Conservation (phyloP, 306 rosid genomes). For the Nissolia schottii region DNA sequence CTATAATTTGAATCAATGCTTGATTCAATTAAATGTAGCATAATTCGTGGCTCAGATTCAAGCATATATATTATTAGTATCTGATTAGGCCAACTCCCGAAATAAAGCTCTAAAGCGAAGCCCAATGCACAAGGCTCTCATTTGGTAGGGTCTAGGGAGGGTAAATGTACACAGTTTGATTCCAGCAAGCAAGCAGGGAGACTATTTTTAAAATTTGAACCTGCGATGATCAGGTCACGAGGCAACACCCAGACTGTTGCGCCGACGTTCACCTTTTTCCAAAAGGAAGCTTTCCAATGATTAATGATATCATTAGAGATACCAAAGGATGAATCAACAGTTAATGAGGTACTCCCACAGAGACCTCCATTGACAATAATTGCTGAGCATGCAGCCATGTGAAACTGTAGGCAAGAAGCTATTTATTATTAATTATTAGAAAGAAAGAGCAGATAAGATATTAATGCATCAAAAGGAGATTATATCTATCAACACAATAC, state of each 20-base stretch:
- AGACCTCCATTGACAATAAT: neutral
- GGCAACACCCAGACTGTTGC: too few species aligned
- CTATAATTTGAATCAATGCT: neutral
- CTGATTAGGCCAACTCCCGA: neutral
- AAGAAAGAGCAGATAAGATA: conserved; percentile 25
- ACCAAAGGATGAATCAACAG: neutral
- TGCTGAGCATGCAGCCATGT: conserved; percentile 24
- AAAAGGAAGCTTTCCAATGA: neutral
- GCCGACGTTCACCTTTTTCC: too few species aligned
- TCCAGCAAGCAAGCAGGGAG: too few species aligned
- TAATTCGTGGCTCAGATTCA: neutral
- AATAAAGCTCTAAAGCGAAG: neutral
- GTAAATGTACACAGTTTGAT: too few species aligned
- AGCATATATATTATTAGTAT: neutral
- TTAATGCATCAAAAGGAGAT: conserved; percentile 25
- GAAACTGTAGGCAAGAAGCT: conserved; percentile 22
- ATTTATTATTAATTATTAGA: neutral
- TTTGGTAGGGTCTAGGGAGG: too few species aligned
- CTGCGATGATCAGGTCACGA: too few species aligned
- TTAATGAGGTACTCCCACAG: neutral
- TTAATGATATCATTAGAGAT: neutral
- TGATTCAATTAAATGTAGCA: neutral
- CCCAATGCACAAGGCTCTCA: too few species aligned
- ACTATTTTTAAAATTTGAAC: too few species aligned
- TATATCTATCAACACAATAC: neutral